Percentiles rank a stretch among this genome's conserved stretches.
phyloP scores from a whole-genome alignment of 208 protist genomes.

The Leishmania guyanensis region DNA sequence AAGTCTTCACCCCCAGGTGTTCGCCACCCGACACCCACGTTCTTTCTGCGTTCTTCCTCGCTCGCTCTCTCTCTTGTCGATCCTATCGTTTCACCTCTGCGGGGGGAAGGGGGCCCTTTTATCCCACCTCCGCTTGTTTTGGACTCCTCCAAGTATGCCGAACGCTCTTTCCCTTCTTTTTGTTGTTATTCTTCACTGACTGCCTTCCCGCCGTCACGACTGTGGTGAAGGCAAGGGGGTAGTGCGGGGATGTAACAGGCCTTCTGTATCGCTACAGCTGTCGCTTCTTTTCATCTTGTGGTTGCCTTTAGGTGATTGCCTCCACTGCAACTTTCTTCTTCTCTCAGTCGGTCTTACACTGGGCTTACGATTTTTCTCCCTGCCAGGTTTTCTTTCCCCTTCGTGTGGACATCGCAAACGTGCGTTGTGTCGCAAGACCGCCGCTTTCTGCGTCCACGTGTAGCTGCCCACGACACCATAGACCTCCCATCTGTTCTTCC shows the following conservation, averaged over 20 bases:
- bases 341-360: background rate
- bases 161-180: background rate
- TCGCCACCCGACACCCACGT: background rate
- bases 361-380: background rate
- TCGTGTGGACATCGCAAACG: background rate
- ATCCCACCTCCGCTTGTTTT: background rate
- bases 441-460: background rate
- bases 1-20: background rate
- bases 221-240: background rate
- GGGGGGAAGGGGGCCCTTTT: too few relatives aligned
- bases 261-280: background rate
- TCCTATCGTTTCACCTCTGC: background rate
- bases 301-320: background rate
- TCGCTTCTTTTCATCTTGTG: background rate
- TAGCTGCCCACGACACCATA: background rate
- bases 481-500: background rate
- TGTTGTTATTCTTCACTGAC: background rate
- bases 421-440: background rate
- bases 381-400: background rate
- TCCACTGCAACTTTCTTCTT: background rate
- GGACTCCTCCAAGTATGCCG: background rate
- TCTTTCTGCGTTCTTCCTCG: too few relatives aligned
- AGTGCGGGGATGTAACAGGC: background rate
- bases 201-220: background rate
- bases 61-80: background rate